phyloP scores from a whole-genome alignment of 345 rosid genomes.

The Brassica juncea region DNA sequence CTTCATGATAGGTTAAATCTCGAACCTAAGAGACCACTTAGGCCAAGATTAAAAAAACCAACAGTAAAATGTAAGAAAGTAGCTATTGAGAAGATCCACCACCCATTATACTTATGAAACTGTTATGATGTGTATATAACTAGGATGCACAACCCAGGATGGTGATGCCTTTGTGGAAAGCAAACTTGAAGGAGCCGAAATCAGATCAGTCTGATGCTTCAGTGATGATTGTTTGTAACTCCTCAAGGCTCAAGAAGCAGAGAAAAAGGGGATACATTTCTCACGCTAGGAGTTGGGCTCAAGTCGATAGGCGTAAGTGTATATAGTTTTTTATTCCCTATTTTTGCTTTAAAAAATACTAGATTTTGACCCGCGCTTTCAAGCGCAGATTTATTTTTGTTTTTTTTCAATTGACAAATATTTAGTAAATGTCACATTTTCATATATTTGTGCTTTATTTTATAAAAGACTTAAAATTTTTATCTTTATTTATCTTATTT shows the following conservation, averaged over 20 bases:
- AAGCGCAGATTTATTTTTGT: too few species aligned
- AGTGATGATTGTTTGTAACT: conserved; percentile 64
- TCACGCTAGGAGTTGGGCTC: conserved; percentile 64
- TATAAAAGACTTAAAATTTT: too few species aligned
- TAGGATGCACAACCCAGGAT: conserved; percentile 90
- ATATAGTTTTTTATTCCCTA: not conserved
- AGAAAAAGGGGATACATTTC: conserved; percentile 45
- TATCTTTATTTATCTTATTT: too few species aligned
- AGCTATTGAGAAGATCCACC: not conserved
- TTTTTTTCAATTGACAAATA: too few species aligned
- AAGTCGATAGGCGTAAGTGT: conserved; percentile 69
- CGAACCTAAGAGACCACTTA: not conserved
- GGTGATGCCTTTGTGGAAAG: conserved; percentile 78
- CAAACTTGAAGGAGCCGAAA: conserved; percentile 77
- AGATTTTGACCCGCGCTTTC: too few species aligned
- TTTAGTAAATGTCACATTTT: too few species aligned
- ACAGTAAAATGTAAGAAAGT: not conserved
- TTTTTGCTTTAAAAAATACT: not conserved
- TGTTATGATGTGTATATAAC: conserved; percentile 20
- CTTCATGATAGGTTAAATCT: not conserved
- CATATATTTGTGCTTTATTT: too few species aligned
- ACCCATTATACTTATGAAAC: not conserved
- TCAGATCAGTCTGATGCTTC: conserved; percentile 68
- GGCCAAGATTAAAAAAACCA: not conserved
- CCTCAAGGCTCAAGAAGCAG: conserved; percentile 66